phyloP scores from a whole-genome alignment of 768 basidiomycete genomes.

The Tephrocybe sp. region DNA sequence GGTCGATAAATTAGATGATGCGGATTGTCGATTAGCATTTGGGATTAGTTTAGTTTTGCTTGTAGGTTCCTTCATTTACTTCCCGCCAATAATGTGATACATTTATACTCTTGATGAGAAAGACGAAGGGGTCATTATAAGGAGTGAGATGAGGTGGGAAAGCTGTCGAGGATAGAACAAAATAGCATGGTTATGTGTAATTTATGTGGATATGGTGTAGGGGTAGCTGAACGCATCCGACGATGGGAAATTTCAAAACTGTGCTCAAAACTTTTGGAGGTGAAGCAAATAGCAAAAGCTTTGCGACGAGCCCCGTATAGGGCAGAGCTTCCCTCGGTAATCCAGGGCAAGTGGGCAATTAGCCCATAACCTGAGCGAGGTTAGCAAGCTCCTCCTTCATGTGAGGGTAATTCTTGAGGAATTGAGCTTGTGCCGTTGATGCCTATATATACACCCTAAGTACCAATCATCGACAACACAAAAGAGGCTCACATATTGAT shows the following conservation, averaged over 20 bases:
- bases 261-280: constrained; percentile 1
- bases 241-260: constrained; percentile 1
- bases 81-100: no score
- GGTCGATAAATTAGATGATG: no score
- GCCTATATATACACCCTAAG: constrained; percentile 46
- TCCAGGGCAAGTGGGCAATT: not conserved
- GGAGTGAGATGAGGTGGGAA: constrained; percentile 12
- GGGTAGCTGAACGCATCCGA: not conserved
- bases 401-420: constrained; percentile 79
- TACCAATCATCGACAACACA: not conserved
- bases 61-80: no score
- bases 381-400: constrained; percentile 67
- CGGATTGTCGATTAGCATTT: no score
- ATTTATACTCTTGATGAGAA: no score
- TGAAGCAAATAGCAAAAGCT: no score
- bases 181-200: constrained; percentile 9
- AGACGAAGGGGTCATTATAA: not conserved
- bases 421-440: constrained; percentile 77
- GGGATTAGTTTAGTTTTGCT: no score
- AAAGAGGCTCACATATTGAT: constrained; percentile 62
- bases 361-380: constrained; percentile 32
- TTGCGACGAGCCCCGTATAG: not conserved
- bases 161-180: not conserved
- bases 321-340: no score
- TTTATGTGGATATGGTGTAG: constrained; percentile 1